Base-by-base conservation (phyloP, 202 grass and related monocot genomes). In the Bolboschoenoplectus hybrid region DNA sequence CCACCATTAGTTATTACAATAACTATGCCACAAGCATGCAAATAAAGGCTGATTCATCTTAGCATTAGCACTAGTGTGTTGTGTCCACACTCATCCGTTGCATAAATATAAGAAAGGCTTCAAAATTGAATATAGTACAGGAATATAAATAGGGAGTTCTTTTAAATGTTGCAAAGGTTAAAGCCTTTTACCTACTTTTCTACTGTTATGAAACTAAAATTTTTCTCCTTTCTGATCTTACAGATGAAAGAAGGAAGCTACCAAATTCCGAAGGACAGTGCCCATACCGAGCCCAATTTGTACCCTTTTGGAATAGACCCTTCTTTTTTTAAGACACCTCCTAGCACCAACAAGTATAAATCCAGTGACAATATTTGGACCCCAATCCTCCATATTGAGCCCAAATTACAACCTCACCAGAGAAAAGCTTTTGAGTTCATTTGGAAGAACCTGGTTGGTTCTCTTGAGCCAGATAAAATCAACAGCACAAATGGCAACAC, bases 401-500 rank as follows among this genome's bases (percentile, higher is more conserved):
- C 85, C 84, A 95, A 91, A 84, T 65, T 95, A 34, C 85, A 89
- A 76, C 57, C 80, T 87, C 95, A 97, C 71, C 93, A 97, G 63
- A 97, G 65, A 90, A 88, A 89, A 74, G 95, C 92, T 5, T 92
- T 95, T 60, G 87, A 97, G 67, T 97, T 97, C 73, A 90, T 97
- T 55, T 97, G 92, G 95, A 93, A 84, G 79, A 97, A 95, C 62
- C 49, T 91, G 63, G 69, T 81, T 2, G 93, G 91, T 16, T 89
- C 92, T 49, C 73, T 90, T 55, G 80, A 93, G 26, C 81, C 89
- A 82, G 88, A 89, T 80, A 86, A 93, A 75, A 91, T 93, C 83
- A 82, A 72, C 43, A 78, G 81, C 71, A n/a, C 74, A 68, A 86
- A 86, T 87, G 82, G 68, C 36, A 86, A 71, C 75, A 88, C 74